Base-by-base conservation (phyloP, 2,329 filamentous ascomycete species). In the Geoglossum cookeanum region DNA sequence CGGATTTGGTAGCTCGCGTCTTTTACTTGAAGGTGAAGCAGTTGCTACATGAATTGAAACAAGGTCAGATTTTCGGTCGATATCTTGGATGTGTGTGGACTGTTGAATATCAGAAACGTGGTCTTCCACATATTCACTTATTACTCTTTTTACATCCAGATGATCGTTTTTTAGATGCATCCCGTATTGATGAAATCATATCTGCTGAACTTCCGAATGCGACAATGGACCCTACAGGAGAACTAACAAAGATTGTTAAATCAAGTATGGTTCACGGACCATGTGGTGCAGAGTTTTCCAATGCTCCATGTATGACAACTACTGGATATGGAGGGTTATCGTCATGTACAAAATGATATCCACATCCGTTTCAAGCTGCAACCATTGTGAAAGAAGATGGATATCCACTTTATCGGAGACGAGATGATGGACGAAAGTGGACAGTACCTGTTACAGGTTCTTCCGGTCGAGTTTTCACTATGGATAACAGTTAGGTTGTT, bases 401-500 rank as follows among this genome's bases (percentile, higher is more conserved):
- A 3, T 27, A 49, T 29, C 17, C 17, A 11, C 45, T 27, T 27
- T 49, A 49, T n/a, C 17, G 17, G 7, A 6, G 15, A 29, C 45
- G 45, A 1, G 17, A 49, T 27, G 17, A 49, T 29, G 45, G 45
- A 22, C 45, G 17, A 29, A 49, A 8, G 1, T 49, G 45, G 45
- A 49, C 3, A 8, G 45, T 49, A 29, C 11, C 39, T 42, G 3
- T 42, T 13, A 13, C 15, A n/a, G 44, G 44, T 17, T 22, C 22
- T 22, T 22, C 22, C 22, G 1, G 4, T 7, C 44, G 22, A 11
- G 3, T 3, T 6, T 47, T 47, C 3, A 47, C 44, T 58, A 29
- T 29, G 9, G 42, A 60, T 55, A 60, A 60, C 29, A 8, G 39
- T 8, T 59, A 35, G 57, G 39, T 60, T 13, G 54, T 60, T 4